phyloP scores from a whole-genome alignment of 768 basidiomycete genomes.

The Suillus americanus region DNA sequence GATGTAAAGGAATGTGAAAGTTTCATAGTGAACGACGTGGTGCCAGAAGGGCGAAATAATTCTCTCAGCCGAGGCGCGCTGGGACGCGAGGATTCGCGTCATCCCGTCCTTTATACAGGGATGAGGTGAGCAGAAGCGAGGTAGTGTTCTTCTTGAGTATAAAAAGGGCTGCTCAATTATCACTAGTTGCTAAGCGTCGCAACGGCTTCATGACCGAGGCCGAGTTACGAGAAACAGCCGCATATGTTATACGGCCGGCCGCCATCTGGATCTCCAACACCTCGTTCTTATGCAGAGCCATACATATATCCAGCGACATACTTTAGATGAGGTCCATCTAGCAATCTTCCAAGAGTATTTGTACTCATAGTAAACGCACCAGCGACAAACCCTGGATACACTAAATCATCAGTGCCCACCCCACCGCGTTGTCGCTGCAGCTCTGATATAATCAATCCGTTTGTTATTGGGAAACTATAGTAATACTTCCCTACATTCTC shows the following conservation, averaged over 20 bases:
- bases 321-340: background rate
- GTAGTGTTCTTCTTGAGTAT: background rate
- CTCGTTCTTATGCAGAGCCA: background rate
- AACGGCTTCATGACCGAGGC: background rate
- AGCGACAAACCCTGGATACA: background rate
- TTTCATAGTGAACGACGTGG: slow-evolving; percentile 18
- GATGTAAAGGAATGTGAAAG: slow-evolving; percentile 9
- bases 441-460: background rate
- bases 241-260: background rate
- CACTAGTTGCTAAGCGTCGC: no score
- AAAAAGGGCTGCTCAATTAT: background rate
- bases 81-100: background rate
- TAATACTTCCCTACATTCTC: background rate
- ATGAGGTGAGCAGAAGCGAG: background rate
- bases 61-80: background rate
- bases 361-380: background rate
- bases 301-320: background rate
- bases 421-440: background rate
- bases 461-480: background rate
- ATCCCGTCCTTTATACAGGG: background rate
- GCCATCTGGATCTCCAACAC: background rate
- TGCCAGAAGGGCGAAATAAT: background rate
- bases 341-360: background rate
- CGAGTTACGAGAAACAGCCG: background rate
- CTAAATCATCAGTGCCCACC: background rate